Evolutionary conservation across 176 grass and related monocot species (phyloP), one percentile per base, ranked within the genome.

Genomic region (Ananas comosus): DNA sequence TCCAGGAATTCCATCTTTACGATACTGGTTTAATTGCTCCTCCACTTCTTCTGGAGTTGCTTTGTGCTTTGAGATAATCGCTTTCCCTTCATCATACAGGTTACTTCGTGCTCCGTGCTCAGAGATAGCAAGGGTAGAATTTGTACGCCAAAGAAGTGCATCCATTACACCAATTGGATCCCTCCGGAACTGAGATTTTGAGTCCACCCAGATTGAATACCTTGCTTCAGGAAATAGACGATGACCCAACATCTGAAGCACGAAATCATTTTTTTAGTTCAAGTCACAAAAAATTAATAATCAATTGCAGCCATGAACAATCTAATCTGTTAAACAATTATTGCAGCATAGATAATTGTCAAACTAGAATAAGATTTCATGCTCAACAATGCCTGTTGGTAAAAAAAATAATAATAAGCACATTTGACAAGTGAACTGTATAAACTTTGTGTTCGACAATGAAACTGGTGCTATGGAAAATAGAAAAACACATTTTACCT

Each of bases 171-270:
- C 86, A 63, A 92, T 57, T 28, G 89, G 94, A 80, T 97, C 89
- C 67, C 82, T 88, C 47, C 87, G 74, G 73, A 97, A 90, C 50
- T 90, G 94, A 65, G 94, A 97, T 72, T 97, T 97, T 10, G 89
- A 97, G 81, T 97, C 94, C 23, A 97, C 94, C 94, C 94, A 90
- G 66, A 97, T 86, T 42, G 94, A 92, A 77, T 87, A 97, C 79
- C 77, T 87, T 57, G 84, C 84, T 78, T 77, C 69, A 22, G 94
- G 94, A 52, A 92, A 92, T 80, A 97, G 84, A 21, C 84, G 89
- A 64, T 97, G 94, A n/a, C 86, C 90, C 76, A 97, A 87, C 69
- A 97, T 72, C 94, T 97, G 89, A 65, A 70, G 18, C 64, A 9
- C 29, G 23, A 80, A 18, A 58, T 58, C 54, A 58, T 17, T 19